phyloP scores from a whole-genome alignment of 345 rosid genomes.

The Erysimum cheiranthoides region DNA sequence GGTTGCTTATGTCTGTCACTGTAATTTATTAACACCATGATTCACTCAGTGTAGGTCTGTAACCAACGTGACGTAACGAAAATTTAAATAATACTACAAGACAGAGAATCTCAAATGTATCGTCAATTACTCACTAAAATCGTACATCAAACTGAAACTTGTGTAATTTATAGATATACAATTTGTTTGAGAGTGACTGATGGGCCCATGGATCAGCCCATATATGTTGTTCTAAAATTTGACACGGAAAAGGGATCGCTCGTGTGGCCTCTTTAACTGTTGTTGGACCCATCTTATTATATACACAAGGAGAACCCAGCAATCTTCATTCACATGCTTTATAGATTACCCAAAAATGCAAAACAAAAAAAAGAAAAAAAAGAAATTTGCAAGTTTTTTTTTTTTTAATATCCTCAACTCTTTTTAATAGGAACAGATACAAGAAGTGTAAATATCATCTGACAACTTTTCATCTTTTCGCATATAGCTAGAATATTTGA shows the following conservation, averaged over 20 bases:
- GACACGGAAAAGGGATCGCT: constrained; percentile 10
- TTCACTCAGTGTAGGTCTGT: not conserved
- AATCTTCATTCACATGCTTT: not conserved
- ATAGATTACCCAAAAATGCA: constrained; percentile 3
- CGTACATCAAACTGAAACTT: not conserved
- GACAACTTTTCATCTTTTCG: not conserved
- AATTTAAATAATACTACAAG: not conserved
- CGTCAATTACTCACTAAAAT: constrained; percentile 15
- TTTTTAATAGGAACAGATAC: not conserved
- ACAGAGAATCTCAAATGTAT: not conserved
- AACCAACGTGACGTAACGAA: constrained; percentile 14
- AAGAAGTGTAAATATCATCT: not conserved
- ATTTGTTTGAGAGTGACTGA: constrained; percentile 11
- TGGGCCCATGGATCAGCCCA: constrained; percentile 29
- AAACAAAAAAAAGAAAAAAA: not conserved
- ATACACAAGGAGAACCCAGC: not conserved
- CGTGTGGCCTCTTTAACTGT: constrained; percentile 4
- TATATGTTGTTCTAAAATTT: not conserved
- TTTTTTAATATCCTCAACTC: not conserved
- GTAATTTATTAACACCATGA: not conserved
- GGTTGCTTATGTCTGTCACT: not conserved
- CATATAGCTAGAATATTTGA: no score
- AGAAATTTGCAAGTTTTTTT: not conserved
- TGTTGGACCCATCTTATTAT: no score
- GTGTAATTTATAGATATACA: not conserved